These are phyloP conservation scores for Gastrolobium bilobum DNA, from an alignment of 306 rosid genomes.

Conservation along the genomic window DNA sequence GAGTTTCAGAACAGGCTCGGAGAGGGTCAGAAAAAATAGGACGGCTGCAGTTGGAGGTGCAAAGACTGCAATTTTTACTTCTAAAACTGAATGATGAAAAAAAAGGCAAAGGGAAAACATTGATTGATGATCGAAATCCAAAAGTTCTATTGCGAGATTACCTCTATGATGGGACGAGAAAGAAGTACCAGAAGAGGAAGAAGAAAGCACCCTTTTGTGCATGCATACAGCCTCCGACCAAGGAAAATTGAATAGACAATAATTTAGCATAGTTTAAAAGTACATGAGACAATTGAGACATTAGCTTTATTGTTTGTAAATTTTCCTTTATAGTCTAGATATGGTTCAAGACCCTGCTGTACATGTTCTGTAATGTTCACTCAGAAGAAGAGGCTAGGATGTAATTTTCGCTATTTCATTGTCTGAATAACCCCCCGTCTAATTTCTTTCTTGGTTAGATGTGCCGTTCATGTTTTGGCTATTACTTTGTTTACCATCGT, in stretches of 20 bases:
- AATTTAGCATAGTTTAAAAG: constrained; percentile 53
- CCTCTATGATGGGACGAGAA: constrained; percentile 74
- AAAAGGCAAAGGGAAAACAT: constrained; percentile 60
- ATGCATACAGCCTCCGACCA: constrained; percentile 83
- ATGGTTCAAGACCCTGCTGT: constrained; percentile 53
- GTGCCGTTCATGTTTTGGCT: not conserved
- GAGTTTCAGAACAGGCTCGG: constrained; percentile 80
- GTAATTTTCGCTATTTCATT: constrained; percentile 44
- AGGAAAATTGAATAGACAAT: constrained; percentile 64
- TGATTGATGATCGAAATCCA: constrained; percentile 64
- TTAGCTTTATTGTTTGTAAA: constrained; percentile 54
- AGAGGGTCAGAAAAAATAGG: constrained; percentile 93
- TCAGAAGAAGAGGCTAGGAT: constrained; percentile 42
- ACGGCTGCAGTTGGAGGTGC: constrained; percentile 87
- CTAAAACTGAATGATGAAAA: constrained; percentile 80
- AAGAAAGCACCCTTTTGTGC: constrained; percentile 83
- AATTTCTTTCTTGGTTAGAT: constrained; percentile 18
- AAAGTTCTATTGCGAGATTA: constrained; percentile 87
- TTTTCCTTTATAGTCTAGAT: constrained; percentile 42
- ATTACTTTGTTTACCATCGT: constrained; percentile 6
- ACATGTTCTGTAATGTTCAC: constrained; percentile 57
- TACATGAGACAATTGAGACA: constrained; percentile 38
- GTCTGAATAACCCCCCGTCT: constrained; percentile 25
- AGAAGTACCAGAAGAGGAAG: constrained; percentile 62
- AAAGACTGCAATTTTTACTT: constrained; percentile 85